These are phyloP conservation scores for Phytophthora pluvialis DNA, from an alignment of 352 stramenopile species.

Conservation along the genomic window DNA sequence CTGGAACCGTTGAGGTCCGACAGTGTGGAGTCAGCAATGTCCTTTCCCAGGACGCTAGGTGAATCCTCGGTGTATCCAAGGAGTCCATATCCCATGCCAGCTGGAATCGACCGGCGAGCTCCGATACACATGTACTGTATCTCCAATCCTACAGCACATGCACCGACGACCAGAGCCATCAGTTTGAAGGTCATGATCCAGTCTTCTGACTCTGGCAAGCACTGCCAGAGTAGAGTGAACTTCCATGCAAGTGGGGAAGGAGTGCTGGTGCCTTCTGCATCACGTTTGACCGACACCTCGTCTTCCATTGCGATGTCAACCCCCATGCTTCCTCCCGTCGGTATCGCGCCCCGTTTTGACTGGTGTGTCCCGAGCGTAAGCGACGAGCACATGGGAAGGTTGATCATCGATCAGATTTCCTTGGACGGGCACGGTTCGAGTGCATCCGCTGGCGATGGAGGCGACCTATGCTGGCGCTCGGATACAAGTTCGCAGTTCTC, in stretches of 20 bases:
- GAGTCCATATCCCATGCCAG: slow-evolving; percentile 31
- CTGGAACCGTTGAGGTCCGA: no score
- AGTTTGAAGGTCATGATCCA: neutral
- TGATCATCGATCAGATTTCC: slow-evolving; percentile 39
- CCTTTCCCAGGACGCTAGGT: neutral
- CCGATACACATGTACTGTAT: no score
- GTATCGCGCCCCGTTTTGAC: slow-evolving; percentile 14
- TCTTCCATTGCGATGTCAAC: neutral
- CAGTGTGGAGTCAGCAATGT: neutral
- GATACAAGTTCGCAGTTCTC: slow-evolving; percentile 20
- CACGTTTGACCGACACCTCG: neutral
- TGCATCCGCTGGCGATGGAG: slow-evolving; percentile 11
- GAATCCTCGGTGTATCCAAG: slow-evolving; percentile 22
- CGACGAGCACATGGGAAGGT: slow-evolving; percentile 30
- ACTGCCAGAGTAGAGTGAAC: neutral
- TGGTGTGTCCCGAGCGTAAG: slow-evolving; percentile 23
- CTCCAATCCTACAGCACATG: neutral
- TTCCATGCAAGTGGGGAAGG: neutral
- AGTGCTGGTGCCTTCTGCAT: slow-evolving; percentile 8
- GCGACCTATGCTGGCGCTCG: slow-evolving; percentile 3
- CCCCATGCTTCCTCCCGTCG: slow-evolving; percentile 1
- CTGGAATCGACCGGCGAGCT: slow-evolving; percentile 15
- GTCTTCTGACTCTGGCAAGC: neutral
- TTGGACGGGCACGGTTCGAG: slow-evolving; percentile 2
- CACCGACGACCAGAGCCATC: neutral